phyloP scores from a whole-genome alignment of 2,329 filamentous ascomycete species.

The Camptophora hylomeconis region DNA sequence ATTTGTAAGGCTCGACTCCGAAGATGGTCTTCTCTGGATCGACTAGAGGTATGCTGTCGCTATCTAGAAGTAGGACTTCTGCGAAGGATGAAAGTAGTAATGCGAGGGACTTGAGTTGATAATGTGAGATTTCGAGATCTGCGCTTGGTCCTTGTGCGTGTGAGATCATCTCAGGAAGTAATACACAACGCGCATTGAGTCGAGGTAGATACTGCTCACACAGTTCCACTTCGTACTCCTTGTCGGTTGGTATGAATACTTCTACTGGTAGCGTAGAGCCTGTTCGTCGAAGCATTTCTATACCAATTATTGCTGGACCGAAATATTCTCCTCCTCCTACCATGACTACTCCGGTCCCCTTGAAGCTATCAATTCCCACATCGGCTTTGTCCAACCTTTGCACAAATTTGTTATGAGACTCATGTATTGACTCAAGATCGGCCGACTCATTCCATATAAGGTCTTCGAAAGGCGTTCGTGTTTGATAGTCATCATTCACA shows the following conservation, averaged over 20 bases:
- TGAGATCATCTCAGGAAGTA: conserved; percentile 19
- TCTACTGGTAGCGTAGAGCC: conserved; percentile 28
- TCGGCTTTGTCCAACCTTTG: too few species aligned
- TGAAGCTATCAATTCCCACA: too few species aligned
- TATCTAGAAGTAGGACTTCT: conserved; percentile 46
- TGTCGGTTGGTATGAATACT: conserved; percentile 26
- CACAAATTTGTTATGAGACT: too few species aligned
- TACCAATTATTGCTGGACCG: conserved; percentile 25
- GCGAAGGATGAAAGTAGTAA: conserved; percentile 47
- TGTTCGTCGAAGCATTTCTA: conserved; percentile 29
- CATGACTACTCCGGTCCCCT: conserved; percentile 35
- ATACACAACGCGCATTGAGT: conserved; percentile 27
- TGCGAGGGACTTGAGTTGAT: conserved; percentile 44
- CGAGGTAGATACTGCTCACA: conserved; percentile 26
- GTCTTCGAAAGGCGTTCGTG: too few species aligned
- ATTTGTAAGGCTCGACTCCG: conserved; percentile 37
- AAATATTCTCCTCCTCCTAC: conserved; percentile 25
- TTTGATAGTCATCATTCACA: too few species aligned
- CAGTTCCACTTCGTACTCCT: conserved; percentile 25
- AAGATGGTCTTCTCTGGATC: conserved; percentile 34
- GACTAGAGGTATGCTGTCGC: conserved; percentile 40
- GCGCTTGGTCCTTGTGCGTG: conserved; percentile 4
- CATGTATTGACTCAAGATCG: too few species aligned
- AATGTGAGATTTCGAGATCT: too few species aligned
- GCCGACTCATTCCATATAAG: too few species aligned